A percentile compares a stretch with the other conserved stretches of the same genome.
Evolutionary conservation across 2,329 filamentous ascomycete genomes (phyloP).

Genomic region (Aspergillus phoenicis): DNA sequence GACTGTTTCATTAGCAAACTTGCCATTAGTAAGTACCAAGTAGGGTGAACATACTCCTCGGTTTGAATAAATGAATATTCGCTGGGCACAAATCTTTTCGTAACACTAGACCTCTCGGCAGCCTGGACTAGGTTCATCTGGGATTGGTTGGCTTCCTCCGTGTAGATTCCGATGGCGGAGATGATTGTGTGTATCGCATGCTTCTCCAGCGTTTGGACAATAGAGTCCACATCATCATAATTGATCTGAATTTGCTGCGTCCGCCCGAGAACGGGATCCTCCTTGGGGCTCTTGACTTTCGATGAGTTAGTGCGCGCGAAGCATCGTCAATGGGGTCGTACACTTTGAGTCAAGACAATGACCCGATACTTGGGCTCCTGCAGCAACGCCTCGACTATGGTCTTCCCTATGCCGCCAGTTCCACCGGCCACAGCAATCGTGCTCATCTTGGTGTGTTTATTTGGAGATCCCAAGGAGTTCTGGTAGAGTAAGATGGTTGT

Average conservation of each 20-base stretch:
- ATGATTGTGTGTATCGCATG: constrained; percentile 51
- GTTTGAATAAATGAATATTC: constrained; percentile 44
- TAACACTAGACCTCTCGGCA: constrained; percentile 41
- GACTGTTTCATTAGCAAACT: constrained; percentile 20
- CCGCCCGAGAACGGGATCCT: constrained; percentile 11
- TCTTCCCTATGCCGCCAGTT: constrained; percentile 49
- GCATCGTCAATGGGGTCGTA: constrained; percentile 17
- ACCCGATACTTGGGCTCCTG: constrained; percentile 40
- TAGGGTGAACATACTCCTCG: constrained; percentile 28
- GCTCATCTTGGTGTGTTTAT: constrained; percentile 32
- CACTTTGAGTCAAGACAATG: constrained; percentile 48
- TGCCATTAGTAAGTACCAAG: neutral
- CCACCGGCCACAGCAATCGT: constrained; percentile 53
- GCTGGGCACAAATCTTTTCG: constrained; percentile 49
- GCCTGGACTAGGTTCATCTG: constrained; percentile 52
- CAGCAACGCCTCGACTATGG: constrained; percentile 50
- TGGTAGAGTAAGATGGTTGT: neutral
- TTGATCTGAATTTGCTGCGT: constrained; percentile 31
- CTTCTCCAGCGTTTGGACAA: constrained; percentile 33
- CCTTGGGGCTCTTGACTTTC: neutral
- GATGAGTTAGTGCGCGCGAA: neutral
- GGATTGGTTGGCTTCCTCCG: constrained; percentile 30
- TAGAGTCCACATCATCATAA: constrained; percentile 35
- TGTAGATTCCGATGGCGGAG: constrained; percentile 43
- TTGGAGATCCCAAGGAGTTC: neutral